Conservation (phyloP, 306 rosid species). For the Abrus pulchellus region DNA sequence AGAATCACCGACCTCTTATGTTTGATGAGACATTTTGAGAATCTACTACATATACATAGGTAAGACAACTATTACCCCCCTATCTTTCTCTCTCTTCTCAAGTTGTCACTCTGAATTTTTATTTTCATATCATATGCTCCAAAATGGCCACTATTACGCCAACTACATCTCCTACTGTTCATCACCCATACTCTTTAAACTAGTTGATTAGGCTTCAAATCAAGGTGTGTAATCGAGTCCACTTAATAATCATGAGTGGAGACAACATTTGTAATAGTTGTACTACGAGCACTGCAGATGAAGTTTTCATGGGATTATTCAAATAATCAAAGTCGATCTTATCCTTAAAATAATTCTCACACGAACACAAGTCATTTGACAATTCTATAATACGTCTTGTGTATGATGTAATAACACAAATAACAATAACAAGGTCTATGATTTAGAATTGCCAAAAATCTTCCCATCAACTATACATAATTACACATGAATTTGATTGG, state of each 20-base stretch:
- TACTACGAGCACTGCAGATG: neutral
- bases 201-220: conserved; percentile 46
- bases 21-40: conserved; percentile 79
- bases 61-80: conserved; percentile 43
- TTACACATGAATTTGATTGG: neutral
- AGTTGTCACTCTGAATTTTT: conserved; percentile 41
- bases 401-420: conserved; percentile 9
- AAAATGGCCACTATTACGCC: conserved; percentile 48
- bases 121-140: conserved; percentile 52
- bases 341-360: neutral
- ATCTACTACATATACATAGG: conserved; percentile 51
- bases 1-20: conserved; percentile 62
- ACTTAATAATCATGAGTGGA: conserved; percentile 45
- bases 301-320: neutral
- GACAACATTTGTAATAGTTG: conserved; percentile 42
- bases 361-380: conserved; percentile 16
- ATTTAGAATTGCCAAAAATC: neutral
- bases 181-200: conserved; percentile 37
- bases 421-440: neutral
- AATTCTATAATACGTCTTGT: conserved; percentile 11
- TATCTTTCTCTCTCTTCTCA: conserved; percentile 45
- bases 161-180: conserved; percentile 36
- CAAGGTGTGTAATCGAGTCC: conserved; percentile 45
- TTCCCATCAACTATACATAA: neutral
- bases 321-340: conserved; percentile 11